Conservation (phyloP, 352 stramenopile genomes). For the Phytophthora constricta region DNA sequence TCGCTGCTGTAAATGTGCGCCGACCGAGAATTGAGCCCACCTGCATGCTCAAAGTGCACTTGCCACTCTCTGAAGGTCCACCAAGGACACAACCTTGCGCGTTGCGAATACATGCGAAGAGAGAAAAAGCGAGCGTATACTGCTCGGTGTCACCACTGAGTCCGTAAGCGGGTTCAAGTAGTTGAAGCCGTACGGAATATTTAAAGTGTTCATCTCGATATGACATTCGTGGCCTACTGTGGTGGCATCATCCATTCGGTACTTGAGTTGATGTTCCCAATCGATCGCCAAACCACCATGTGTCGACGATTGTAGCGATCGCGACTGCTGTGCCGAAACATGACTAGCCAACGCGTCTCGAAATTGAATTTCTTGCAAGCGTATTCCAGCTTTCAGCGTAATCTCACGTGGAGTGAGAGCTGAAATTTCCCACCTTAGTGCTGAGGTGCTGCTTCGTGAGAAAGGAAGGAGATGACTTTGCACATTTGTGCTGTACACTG, state of each 20-base stretch:
- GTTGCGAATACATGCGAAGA: constrained; percentile 56
- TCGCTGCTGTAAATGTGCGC: constrained; percentile 38
- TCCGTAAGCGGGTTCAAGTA: constrained; percentile 46
- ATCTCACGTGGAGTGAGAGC: constrained; percentile 17
- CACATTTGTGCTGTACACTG: constrained; percentile 9
- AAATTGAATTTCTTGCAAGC: constrained; percentile 64
- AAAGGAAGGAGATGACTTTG: constrained; percentile 9
- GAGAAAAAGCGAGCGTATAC: constrained; percentile 57
- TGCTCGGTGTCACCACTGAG: constrained; percentile 49
- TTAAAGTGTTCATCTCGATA: constrained; percentile 56
- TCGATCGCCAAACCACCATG: constrained; percentile 25
- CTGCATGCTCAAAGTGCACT: constrained; percentile 49
- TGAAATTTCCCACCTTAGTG: neutral
- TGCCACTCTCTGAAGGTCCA: constrained; percentile 35
- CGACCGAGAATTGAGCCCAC: constrained; percentile 54
- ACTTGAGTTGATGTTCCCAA: constrained; percentile 68
- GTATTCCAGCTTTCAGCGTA: constrained; percentile 36
- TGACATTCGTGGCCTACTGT: constrained; percentile 71
- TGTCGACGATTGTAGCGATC: neutral
- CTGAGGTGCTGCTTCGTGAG: neutral
- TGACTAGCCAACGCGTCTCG: constrained; percentile 48
- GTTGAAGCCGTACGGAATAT: constrained; percentile 71
- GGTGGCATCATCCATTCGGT: constrained; percentile 62
- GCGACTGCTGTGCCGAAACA: constrained; percentile 10
- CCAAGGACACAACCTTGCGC: constrained; percentile 36